A percentile compares a stretch with the other conserved stretches of the same genome.
These are phyloP conservation scores for Rhynchosporium graminicola DNA, from an alignment of 2,329 filamentous ascomycete species.

Conservation along the genomic window DNA sequence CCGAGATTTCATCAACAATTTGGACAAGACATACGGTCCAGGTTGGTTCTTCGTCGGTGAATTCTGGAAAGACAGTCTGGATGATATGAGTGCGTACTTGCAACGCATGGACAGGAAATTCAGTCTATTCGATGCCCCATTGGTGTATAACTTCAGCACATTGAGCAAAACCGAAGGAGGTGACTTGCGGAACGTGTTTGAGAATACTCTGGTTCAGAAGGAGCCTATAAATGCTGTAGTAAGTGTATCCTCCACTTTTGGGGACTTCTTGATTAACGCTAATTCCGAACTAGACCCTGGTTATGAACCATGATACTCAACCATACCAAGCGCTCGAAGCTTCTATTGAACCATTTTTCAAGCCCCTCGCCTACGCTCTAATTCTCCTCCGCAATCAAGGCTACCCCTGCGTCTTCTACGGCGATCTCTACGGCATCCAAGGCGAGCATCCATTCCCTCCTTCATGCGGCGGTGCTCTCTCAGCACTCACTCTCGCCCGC, in stretches of 20 bases:
- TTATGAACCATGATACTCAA: constrained; percentile 73
- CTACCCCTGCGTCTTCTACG: constrained; percentile 69
- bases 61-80: constrained; percentile 63
- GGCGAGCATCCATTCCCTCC: constrained; percentile 51
- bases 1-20: constrained; percentile 59
- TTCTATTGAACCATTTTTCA: constrained; percentile 66
- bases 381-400: constrained; percentile 67
- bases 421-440: constrained; percentile 65
- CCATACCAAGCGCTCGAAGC: constrained; percentile 63
- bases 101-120: constrained; percentile 59
- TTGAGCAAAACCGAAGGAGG: constrained; percentile 56
- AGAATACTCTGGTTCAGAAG: constrained; percentile 56
- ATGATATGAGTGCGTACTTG: constrained; percentile 58
- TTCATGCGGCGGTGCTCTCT: constrained; percentile 55
- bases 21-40: constrained; percentile 52
- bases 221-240: constrained; percentile 59
- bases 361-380: constrained; percentile 69
- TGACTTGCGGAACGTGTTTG: constrained; percentile 66
- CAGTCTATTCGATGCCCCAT: constrained; percentile 65
- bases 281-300: constrained; percentile 53
- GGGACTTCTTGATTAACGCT: background rate
- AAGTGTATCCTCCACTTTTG: constrained; percentile 34
- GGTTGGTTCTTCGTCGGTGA: constrained; percentile 68
- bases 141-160: constrained; percentile 67
- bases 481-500: constrained; percentile 60